Base-by-base conservation (phyloP, 345 rosid genomes). In the Boechera stricta region DNA sequence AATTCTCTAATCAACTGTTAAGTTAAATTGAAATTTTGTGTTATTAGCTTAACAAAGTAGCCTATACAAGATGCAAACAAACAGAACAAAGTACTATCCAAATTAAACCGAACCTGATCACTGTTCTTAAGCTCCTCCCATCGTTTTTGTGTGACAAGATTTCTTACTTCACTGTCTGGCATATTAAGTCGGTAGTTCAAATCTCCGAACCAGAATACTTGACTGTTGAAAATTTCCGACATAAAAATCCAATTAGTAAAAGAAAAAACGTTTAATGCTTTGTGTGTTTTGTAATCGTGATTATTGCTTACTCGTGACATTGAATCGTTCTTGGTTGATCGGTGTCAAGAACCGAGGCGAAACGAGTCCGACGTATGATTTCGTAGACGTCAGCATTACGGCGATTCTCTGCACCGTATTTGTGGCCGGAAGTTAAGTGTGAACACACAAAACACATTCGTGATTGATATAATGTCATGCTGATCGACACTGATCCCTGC, bases 401-500 rank as follows among this genome's bases (percentile, higher is more conserved):
- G 84, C 94, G 85, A 54, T 90, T 91, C 51, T 87, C 94, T 26
- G 97, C 97, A 63, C 99, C 93, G 10, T 91, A 90, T 69, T 87
- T 93, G 80, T 96, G 99, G 31, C 99, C 99, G 4, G 99, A 96
- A 18, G 99, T 86, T 84, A 96, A 88, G 85, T 96, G 99, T 74
- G 98, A 91, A 73, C 97, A 96, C 15, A 96, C 98, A 42, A 96
- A 96, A 89, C 99, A 96, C 81, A 96, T 26, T 72, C 95, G 82
- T 36, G 99, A 91, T 76, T 96, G 99, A 80, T 84, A 93, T 52
- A 96, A 80, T 18, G 97, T 79, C 97, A 96, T 91, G 87, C 99
- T 96, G 33, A 96, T 85, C 1, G 98, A 96, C 66, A 96, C 95
- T 35, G 98, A 96, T 59, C 99, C 99, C 99, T 96, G 90, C 82